Conservation (phyloP, 495 filamentous ascomycete species). For the Aspergillus panamensis region DNA sequence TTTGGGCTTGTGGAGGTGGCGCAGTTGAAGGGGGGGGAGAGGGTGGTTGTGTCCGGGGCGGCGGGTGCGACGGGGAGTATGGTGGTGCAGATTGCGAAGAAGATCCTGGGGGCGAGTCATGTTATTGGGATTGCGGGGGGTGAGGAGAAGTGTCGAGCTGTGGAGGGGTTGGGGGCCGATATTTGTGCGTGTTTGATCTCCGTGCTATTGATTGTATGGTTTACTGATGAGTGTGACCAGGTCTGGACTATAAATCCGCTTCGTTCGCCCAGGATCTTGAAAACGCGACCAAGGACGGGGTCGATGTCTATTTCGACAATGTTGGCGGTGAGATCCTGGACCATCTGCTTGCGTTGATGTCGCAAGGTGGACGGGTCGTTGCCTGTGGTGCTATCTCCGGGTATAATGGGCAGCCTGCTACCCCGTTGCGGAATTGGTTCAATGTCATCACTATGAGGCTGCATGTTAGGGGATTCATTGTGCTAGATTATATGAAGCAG, state of each 20-base stretch:
- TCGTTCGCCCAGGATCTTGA: not conserved
- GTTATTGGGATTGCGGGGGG: conserved; percentile 10
- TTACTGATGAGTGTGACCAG: not conserved
- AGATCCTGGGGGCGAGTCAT: not conserved
- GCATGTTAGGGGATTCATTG: conserved; percentile 56
- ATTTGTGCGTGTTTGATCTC: not conserved
- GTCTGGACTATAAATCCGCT: not conserved
- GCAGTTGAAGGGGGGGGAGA: conserved; percentile 4
- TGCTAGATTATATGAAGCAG: conserved; percentile 36
- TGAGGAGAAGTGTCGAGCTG: not conserved
- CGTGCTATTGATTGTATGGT: not conserved
- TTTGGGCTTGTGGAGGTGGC: not conserved
- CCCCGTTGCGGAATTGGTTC: conserved; percentile 40
- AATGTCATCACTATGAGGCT: conserved; percentile 45
- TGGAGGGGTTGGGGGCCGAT: conserved; percentile 10
- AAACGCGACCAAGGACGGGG: conserved; percentile 13
- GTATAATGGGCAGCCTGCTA: conserved; percentile 36
- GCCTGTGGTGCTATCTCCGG: conserved; percentile 50
- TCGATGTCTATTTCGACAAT: conserved; percentile 63
- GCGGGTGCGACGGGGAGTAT: conserved; percentile 9
- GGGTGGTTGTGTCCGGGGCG: conserved; percentile 8
- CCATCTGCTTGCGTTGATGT: conserved; percentile 41
- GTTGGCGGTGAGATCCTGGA: conserved; percentile 59
- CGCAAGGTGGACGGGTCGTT: conserved; percentile 42
- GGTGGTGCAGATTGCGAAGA: conserved; percentile 12